Conservation (phyloP, 768 basidiomycete species). For the Pleurotus citrinopileatus region DNA sequence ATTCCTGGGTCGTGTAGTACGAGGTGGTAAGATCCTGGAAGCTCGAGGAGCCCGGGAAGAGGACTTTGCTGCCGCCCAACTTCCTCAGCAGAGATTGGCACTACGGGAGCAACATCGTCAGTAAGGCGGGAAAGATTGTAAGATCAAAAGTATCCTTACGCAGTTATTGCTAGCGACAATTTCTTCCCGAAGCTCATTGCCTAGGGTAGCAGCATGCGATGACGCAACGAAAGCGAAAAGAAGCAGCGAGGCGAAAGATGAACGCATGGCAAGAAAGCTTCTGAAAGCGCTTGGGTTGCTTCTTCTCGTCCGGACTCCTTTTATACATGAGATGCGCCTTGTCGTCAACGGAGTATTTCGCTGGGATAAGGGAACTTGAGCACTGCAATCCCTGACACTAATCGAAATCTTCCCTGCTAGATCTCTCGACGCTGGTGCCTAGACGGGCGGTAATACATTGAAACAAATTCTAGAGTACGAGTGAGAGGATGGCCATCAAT, state of each 20-base stretch:
- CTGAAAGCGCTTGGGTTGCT: not conserved
- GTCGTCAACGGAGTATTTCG: not conserved
- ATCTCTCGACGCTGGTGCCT: too few relatives aligned
- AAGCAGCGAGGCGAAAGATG: slow-evolving; percentile 2
- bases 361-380: not conserved
- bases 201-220: slow-evolving; percentile 1
- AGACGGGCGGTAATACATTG: not conserved
- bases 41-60: not conserved
- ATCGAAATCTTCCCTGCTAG: not conserved
- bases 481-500: not conserved
- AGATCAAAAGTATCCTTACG: not conserved
- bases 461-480: not conserved
- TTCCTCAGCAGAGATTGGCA: not conserved
- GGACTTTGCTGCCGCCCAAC: not conserved
- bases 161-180: not conserved
- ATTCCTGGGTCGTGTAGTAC: slow-evolving; percentile 3
- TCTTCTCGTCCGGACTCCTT: not conserved
- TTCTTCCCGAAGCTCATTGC: slow-evolving; percentile 4
- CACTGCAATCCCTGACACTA: slow-evolving; percentile 23
- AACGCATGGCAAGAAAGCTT: slow-evolving; percentile 8
- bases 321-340: not conserved
- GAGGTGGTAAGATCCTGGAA: not conserved
- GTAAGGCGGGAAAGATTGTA: not conserved
- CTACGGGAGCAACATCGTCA: not conserved
- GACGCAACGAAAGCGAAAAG: slow-evolving; percentile 4